These are phyloP conservation scores for Barnettozyma pratensis DNA, from an alignment of 805 yeast species.

Conservation along the genomic window DNA sequence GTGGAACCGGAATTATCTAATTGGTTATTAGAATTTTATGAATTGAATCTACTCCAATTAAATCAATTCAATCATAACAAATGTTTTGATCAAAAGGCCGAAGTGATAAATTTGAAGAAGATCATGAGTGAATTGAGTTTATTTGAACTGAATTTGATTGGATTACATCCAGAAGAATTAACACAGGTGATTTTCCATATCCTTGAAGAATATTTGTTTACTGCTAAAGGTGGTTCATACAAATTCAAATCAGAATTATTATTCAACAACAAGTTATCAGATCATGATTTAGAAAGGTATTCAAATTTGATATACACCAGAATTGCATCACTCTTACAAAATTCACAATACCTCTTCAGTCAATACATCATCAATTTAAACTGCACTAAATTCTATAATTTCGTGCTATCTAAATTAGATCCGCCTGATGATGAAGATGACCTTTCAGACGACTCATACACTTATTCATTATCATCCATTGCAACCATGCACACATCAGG, in stretches of 20 bases:
- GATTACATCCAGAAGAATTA: slow-evolving; percentile 28
- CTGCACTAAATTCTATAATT: not conserved
- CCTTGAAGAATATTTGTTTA: slow-evolving; percentile 5
- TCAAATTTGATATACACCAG: slow-evolving; percentile 10
- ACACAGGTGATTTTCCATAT: slow-evolving; percentile 19
- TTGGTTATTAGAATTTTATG: slow-evolving; percentile 39
- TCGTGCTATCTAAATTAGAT: slow-evolving; percentile 7
- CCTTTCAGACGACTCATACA: slow-evolving; percentile 6
- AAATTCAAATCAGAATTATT: slow-evolving; percentile 6
- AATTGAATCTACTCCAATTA: slow-evolving; percentile 37
- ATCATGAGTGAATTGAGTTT: slow-evolving; percentile 44
- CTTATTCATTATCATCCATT: slow-evolving; percentile 8
- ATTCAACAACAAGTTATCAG: slow-evolving; percentile 1
- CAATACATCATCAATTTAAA: not conserved
- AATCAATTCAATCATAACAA: slow-evolving; percentile 25
- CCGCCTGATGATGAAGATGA: slow-evolving; percentile 5
- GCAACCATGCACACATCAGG: not conserved
- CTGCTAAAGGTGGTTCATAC: not conserved
- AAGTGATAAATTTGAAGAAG: slow-evolving; percentile 43
- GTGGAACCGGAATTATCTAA: slow-evolving; percentile 56
- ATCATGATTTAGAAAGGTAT: slow-evolving; percentile 6
- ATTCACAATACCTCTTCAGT: slow-evolving; percentile 4
- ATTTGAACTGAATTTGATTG: slow-evolving; percentile 42
- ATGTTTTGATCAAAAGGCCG: slow-evolving; percentile 23
- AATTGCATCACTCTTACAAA: not conserved